Evolutionary conservation across 176 grass and related monocot genomes (phyloP).

Genomic region (Aechmea fasciata): DNA sequence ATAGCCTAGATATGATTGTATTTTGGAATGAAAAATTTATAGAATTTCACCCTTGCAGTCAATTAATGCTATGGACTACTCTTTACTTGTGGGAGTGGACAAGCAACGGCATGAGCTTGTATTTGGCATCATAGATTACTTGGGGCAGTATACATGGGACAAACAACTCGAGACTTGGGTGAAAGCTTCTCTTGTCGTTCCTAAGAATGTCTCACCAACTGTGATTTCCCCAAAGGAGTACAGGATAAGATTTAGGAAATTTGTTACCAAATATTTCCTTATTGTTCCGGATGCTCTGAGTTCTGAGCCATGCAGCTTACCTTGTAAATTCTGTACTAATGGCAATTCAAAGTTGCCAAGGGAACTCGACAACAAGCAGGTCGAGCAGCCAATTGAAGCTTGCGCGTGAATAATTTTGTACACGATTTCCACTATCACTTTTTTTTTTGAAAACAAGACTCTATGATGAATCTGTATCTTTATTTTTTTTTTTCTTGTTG

Average conservation of each 20-base stretch:
- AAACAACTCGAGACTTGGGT: slow-evolving; percentile 92
- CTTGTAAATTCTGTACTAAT: slow-evolving; percentile 49
- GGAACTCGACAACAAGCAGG: slow-evolving; percentile 20
- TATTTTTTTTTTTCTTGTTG: slow-evolving; percentile 18
- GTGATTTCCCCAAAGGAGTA: slow-evolving; percentile 76
- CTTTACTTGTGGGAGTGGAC: slow-evolving; percentile 86
- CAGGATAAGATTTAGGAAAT: slow-evolving; percentile 86
- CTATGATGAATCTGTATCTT: not conserved
- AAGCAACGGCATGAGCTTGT: slow-evolving; percentile 69
- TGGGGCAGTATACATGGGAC: slow-evolving; percentile 93
- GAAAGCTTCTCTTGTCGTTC: slow-evolving; percentile 77
- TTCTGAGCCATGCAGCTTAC: slow-evolving; percentile 35
- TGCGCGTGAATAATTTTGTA: slow-evolving; percentile 15
- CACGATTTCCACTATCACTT: not conserved
- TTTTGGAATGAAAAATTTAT: slow-evolving; percentile 1
- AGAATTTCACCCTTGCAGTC: slow-evolving; percentile 48
- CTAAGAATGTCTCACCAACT: slow-evolving; percentile 69
- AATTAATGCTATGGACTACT: slow-evolving; percentile 91
- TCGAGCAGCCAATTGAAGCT: slow-evolving; percentile 31
- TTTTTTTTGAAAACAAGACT: not conserved
- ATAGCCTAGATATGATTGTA: not conserved
- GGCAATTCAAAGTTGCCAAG: slow-evolving; percentile 31
- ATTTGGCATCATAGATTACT: slow-evolving; percentile 89
- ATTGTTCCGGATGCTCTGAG: slow-evolving; percentile 71
- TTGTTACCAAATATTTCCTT: slow-evolving; percentile 71